Percentiles rank a stretch among this genome's conserved stretches.
Evolutionary conservation across 2,329 filamentous ascomycete genomes (phyloP).

Genomic region (Cyphellophora attinorum): DNA sequence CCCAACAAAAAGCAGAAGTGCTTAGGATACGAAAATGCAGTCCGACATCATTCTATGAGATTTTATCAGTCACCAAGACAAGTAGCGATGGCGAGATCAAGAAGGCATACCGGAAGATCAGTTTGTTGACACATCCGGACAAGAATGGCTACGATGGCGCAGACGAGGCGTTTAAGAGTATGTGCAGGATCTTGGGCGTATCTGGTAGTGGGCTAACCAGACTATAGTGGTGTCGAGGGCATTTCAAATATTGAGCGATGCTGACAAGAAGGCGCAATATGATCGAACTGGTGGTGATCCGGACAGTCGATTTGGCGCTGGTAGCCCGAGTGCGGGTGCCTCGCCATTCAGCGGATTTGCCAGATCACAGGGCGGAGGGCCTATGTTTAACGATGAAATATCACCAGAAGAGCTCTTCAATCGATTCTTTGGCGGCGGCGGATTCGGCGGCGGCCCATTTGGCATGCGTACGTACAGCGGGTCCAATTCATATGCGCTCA

Average conservation of each 20-base stretch:
- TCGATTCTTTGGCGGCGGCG: constrained; percentile 80
- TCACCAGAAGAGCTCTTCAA: constrained; percentile 95
- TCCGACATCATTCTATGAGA: constrained; percentile 90
- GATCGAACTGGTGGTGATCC: constrained; percentile 88
- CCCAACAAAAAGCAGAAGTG: constrained; percentile 85
- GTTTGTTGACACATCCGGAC: constrained; percentile 90
- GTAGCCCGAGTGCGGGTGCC: constrained; percentile 29
- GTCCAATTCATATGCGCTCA: constrained; percentile 1
- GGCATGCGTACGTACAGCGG: constrained; percentile 47
- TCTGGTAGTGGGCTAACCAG: too few relatives aligned
- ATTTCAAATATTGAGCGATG: constrained; percentile 85
- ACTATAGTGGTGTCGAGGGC: constrained; percentile 74
- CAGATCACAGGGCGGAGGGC: constrained; percentile 36
- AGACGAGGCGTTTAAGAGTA: constrained; percentile 93
- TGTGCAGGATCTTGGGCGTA: too few relatives aligned
- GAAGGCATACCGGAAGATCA: constrained; percentile 93
- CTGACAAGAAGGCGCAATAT: constrained; percentile 83
- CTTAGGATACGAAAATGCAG: constrained; percentile 76
- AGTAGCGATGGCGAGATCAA: constrained; percentile 78
- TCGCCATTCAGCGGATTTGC: constrained; percentile 40
- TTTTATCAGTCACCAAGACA: constrained; percentile 64
- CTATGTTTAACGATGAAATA: constrained; percentile 81
- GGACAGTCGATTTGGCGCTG: constrained; percentile 67
- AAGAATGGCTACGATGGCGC: constrained; percentile 95
- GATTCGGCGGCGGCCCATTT: constrained; percentile 50